Conservation (phyloP, 352 stramenopile species). For the Phytopythium litorale region DNA sequence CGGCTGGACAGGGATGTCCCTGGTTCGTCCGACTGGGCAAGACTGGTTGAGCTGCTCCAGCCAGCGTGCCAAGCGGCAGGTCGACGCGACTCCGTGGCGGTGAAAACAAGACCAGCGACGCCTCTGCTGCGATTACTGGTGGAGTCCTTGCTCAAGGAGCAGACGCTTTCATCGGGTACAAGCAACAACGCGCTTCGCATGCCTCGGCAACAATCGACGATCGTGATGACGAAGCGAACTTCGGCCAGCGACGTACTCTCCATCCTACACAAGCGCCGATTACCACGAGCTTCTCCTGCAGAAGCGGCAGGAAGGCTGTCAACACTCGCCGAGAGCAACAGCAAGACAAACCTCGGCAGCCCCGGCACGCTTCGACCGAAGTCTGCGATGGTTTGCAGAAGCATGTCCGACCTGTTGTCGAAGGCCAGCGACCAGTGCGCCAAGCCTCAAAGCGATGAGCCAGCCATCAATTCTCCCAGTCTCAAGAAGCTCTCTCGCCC, state of each 20-base stretch:
- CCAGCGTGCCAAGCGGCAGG: not conserved
- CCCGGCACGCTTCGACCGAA: constrained; percentile 25
- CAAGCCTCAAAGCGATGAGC: constrained; percentile 6
- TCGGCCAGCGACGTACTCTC: not conserved
- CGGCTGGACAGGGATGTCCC: not conserved
- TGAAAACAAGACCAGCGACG: not conserved
- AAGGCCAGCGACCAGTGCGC: not conserved
- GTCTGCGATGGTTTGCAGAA: constrained; percentile 45
- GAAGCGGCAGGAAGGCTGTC: not conserved
- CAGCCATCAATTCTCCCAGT: not conserved
- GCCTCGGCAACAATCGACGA: not conserved
- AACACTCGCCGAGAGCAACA: not conserved
- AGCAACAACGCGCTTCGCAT: not conserved
- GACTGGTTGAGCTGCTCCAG: constrained; percentile 2
- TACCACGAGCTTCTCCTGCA: not conserved
- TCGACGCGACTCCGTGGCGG: constrained; percentile 2
- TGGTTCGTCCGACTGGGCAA: not conserved
- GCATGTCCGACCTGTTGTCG: constrained; percentile 28
- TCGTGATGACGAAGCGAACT: not conserved
- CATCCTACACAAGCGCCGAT: not conserved
- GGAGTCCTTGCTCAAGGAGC: not conserved
- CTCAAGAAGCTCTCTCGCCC: constrained; percentile 13
- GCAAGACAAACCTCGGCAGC: constrained; percentile 11
- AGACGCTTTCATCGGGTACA: not conserved
- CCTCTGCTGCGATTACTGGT: not conserved